A percentile compares a stretch with the other conserved stretches of the same genome.
phyloP scores from a whole-genome alignment of 768 basidiomycete genomes.

The Tephrocybe sp. region DNA sequence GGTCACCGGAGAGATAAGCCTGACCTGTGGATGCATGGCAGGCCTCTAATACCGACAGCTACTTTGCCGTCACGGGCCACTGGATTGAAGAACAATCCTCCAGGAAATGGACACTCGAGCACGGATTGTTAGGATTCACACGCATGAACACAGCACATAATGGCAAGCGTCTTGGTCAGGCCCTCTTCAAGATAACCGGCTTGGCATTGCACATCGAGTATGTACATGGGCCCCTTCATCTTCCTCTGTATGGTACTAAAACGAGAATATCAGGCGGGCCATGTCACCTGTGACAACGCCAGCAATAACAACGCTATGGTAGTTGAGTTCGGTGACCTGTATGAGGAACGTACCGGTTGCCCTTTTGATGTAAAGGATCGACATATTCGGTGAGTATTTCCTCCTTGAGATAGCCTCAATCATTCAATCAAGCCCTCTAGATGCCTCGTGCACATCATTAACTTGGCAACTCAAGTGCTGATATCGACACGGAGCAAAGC shows the following conservation, averaged over 20 bases:
- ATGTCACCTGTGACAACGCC: neutral
- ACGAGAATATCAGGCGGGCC: constrained; percentile 1
- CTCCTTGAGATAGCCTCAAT: neutral
- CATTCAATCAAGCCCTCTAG: too few relatives aligned
- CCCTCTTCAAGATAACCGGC: constrained; percentile 33
- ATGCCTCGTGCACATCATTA: constrained; percentile 28
- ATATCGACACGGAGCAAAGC: constrained; percentile 25
- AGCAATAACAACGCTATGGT: constrained; percentile 4
- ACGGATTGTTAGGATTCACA: constrained; percentile 33
- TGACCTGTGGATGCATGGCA: constrained; percentile 43
- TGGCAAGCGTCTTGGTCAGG: constrained; percentile 34
- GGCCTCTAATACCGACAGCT: constrained; percentile 34
- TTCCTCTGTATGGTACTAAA: neutral
- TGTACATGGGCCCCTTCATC: too few relatives aligned
- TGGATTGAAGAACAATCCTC: constrained; percentile 32
- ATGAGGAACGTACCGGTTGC: neutral
- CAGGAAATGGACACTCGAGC: constrained; percentile 27
- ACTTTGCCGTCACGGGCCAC: constrained; percentile 38
- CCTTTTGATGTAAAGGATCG: neutral
- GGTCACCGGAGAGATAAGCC: constrained; percentile 18
- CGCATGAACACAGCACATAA: constrained; percentile 38
- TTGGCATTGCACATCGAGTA: constrained; percentile 19
- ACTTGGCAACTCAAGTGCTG: constrained; percentile 29
- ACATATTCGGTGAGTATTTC: neutral
- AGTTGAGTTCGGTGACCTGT: neutral